These are phyloP conservation scores for Globisporangium canariense DNA, from an alignment of 352 stramenopile species.

Conservation along the genomic window DNA sequence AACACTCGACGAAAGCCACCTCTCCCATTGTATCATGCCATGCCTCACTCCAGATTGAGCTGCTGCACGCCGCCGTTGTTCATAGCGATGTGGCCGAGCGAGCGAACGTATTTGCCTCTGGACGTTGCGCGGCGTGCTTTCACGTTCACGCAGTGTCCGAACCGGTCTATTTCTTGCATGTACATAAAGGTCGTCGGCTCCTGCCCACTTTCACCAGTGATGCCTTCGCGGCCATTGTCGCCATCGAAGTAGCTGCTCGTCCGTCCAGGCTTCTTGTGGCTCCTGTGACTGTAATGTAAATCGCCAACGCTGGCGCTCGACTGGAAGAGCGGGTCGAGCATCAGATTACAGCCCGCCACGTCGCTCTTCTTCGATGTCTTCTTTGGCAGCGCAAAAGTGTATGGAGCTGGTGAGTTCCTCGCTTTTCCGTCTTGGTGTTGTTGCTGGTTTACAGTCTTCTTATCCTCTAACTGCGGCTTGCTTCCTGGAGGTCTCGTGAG, in stretches of 20 bases:
- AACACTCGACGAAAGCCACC: neutral
- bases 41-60: neutral
- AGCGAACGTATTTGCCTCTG: constrained; percentile 48
- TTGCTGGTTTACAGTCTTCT: neutral
- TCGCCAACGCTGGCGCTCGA: constrained; percentile 5
- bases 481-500: constrained; percentile 31
- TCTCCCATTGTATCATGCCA: neutral
- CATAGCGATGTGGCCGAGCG: constrained; percentile 34
- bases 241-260: neutral
- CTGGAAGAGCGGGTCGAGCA: constrained; percentile 72
- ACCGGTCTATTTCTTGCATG: constrained; percentile 38
- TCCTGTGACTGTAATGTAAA: neutral
- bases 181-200: constrained; percentile 23
- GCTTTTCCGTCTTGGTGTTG: neutral
- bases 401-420: constrained; percentile 17
- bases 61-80: constrained; percentile 6
- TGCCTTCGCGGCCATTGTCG: neutral
- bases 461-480: constrained; percentile 3
- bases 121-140: constrained; percentile 28
- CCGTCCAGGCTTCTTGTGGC: constrained; percentile 12
- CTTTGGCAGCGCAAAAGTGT: constrained; percentile 52
- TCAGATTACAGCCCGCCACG: constrained; percentile 28
- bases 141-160: constrained; percentile 50
- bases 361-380: constrained; percentile 24
- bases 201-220: neutral